Evolutionary conservation across 1,284 basidiomycete genomes (phyloP), one percentile per base, ranked within the genome.

Genomic region (Ganoderma sp.): DNA sequence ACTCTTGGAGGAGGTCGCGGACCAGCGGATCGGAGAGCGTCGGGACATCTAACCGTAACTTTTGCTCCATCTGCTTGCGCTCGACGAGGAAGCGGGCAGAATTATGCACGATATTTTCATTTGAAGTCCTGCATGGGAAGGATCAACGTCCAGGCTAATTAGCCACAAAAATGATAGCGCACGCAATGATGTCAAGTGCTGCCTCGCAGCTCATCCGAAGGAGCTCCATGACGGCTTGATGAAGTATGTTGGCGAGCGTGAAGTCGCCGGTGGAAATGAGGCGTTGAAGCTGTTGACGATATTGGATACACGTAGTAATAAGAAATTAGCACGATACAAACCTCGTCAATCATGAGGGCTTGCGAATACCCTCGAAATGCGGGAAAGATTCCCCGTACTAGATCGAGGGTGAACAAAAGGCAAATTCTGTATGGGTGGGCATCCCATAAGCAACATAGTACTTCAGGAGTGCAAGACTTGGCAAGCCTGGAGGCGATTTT

Each of bases 301-400:
- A 74, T 71, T 71, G 52, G 60, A 39, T 22, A 61, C 63, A 61
- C 12, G 19, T 39, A 4, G 28, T 5, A 45, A 19, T 28, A 43
- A 67, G 70, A 68, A 58, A 70, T 68, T 42, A 71, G 63, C 67
- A 41, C 60, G 61, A 64, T 19, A 58, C 86, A 65, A 67, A 90
- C 92, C 86, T 94, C 91, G 79, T 94, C 90, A 70, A 94, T 87
- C 72, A 94, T 91, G 78, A 91, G 80, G 63, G 91, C 91, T 82
- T 94, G 92, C 14, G 92, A 93, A 81, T 92, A 93, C 67, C 91
- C 89, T 79, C 90, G 87, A 78, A 91, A 90, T 14, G 91, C 92
- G 52, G 92, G 92, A 75, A 93, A 87, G 68, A 90, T 79, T 69
- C 91, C 92, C 71, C 91, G 86, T 69, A 89, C 74, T 63, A 93